These are phyloP conservation scores for Parastagonospora avenae DNA, from an alignment of 2,329 filamentous ascomycete species.

Conservation along the genomic window DNA sequence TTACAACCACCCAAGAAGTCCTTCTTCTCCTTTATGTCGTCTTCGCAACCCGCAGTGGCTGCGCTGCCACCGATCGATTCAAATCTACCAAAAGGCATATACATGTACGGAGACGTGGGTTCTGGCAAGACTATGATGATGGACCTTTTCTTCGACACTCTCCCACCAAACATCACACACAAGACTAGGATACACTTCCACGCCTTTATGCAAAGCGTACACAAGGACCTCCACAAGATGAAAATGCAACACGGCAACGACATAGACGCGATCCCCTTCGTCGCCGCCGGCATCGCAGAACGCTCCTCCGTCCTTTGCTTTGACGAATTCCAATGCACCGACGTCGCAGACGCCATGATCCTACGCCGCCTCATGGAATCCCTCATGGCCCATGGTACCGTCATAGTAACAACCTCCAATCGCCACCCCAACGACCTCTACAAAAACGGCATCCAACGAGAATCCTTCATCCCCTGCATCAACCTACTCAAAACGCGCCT, in stretches of 20 bases:
- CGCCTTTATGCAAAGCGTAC: conserved; percentile 99
- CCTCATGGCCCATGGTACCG: conserved; percentile 95
- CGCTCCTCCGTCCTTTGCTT: conserved; percentile 89
- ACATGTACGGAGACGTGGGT: conserved; percentile 95
- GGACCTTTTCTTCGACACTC: conserved; percentile 95
- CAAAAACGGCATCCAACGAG: conserved; percentile 95
- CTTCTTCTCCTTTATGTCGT: conserved; percentile 66
- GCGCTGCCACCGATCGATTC: conserved; percentile 63
- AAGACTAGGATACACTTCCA: conserved; percentile 98
- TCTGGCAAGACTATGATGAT: conserved; percentile 99
- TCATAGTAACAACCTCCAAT: conserved; percentile 94
- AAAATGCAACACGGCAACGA: conserved; percentile 90
- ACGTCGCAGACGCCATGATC: conserved; percentile 99
- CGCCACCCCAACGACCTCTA: conserved; percentile 96
- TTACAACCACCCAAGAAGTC: conserved; percentile 60
- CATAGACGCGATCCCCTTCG: conserved; percentile 86
- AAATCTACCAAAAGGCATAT: conserved; percentile 84
- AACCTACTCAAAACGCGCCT: conserved; percentile 84
- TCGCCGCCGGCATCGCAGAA: conserved; percentile 92
- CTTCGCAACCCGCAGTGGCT: conserved; percentile 49
- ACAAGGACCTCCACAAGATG: conserved; percentile 85
- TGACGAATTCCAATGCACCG: conserved; percentile 98
- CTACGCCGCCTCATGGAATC: conserved; percentile 83
- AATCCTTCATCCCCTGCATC: conserved; percentile 95
- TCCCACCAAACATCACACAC: conserved; percentile 76